Evolutionary conservation across 805 yeast genomes (phyloP), one percentile per base, ranked within the genome.

Genomic region (Nakazawaea laoshanensis): DNA sequence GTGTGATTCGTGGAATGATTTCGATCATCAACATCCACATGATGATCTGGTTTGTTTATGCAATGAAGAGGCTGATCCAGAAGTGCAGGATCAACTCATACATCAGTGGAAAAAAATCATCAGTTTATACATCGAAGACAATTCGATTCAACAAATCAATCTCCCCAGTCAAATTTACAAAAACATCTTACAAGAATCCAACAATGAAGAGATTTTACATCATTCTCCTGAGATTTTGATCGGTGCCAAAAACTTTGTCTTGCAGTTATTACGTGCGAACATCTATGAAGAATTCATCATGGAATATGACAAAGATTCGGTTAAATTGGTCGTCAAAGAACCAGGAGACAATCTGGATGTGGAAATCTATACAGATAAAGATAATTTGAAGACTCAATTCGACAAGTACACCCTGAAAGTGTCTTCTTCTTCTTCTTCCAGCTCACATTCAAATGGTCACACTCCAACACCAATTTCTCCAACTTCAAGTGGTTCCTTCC

Each of bases 131-230:
- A 58, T 73, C 24, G 36, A 42, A 9, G 55, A 53, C 10, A 59
- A 67, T 35, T 56, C 77, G 1, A 61, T 64, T 2, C 55, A 54
- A 25, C 75, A 73, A 46, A 59, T 73, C 38, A 73, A 72, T 46
- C 41, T 73, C 16, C 65, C 75, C 0, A 46, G 55, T 38, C 53
- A 56, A 6, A 51, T 67, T 3, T 55, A 49, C 38, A 47, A 53
- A 11, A 44, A 42, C 13, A 39, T 55, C n/a, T 36, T 52, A 8
- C 16, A 27, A 8, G 64, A 57, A 33, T 45, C 46, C 21, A 30
- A 42, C 5, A 35, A 44, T 30, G 29, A 29, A 11, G 34, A 42
- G 15, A 41, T 58, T 9, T 60, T 48, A 12, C 52, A 45, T 33
- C 60, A 56, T 31, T 50, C 59, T 1, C 61, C 61, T 10, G 30